Evolutionary conservation across 148 eudicot species (phyloP).

Genomic region (Fagopyrum tataricum): DNA sequence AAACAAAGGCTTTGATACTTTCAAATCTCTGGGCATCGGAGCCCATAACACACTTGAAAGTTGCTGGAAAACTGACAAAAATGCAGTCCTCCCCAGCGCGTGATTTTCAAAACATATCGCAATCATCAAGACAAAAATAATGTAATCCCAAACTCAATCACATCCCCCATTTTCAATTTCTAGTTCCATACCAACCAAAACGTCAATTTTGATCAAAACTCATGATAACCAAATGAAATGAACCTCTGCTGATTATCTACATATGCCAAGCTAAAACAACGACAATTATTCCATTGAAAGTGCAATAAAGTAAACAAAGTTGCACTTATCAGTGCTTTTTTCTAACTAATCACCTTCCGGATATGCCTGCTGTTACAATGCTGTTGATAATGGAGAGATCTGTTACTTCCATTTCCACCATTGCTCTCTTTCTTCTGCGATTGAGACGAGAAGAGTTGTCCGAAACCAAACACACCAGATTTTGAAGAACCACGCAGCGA

Average conservation of each 20-base stretch:
- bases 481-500: conserved; percentile 57
- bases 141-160: too few species aligned
- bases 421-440: conserved; percentile 26
- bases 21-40: neutral
- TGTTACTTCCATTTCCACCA: neutral
- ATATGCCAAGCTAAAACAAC: neutral
- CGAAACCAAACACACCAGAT: conserved; percentile 52
- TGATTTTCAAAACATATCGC: neutral
- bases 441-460: conserved; percentile 31
- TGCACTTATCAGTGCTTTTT: neutral
- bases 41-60: conserved; percentile 8
- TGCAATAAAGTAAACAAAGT: neutral
- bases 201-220: too few species aligned
- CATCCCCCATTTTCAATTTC: too few species aligned
- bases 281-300: neutral
- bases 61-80: neutral
- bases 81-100: neutral
- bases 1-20: neutral
- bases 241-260: too few species aligned
- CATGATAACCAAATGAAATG: too few species aligned
- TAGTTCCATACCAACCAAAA: too few species aligned
- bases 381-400: neutral
- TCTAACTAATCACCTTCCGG: neutral
- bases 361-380: neutral
- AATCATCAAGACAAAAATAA: neutral